Evolutionary conservation across 768 basidiomycete species (phyloP).

Genomic region (Leccinum longicurvipes): DNA sequence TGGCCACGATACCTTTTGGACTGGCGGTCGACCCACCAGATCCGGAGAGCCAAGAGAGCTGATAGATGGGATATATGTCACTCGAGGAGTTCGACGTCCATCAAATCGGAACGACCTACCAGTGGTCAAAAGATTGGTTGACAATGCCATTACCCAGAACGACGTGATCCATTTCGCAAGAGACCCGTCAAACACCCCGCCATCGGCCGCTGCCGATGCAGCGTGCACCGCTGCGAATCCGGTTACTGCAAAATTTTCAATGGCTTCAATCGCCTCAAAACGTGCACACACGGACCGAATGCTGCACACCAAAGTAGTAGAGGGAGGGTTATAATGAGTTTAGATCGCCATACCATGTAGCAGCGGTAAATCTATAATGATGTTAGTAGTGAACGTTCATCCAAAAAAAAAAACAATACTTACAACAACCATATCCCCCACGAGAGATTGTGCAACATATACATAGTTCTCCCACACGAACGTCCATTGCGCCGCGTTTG

Average conservation of each 20-base stretch:
- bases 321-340: slow-evolving; percentile 28
- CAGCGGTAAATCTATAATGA: slow-evolving; percentile 23
- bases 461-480: slow-evolving; percentile 28
- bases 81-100: neutral
- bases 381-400: neutral
- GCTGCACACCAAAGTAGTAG: slow-evolving; percentile 27
- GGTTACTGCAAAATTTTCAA: slow-evolving; percentile 12
- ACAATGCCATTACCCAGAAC: slow-evolving; percentile 31
- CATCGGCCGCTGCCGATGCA: neutral
- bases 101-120: slow-evolving; percentile 13
- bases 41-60: slow-evolving; percentile 31
- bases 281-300: slow-evolving; percentile 14
- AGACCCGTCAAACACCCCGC: slow-evolving; percentile 24
- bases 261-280: neutral
- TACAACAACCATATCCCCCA: slow-evolving; percentile 32
- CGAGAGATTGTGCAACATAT: slow-evolving; percentile 24
- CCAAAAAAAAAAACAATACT: neutral
- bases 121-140: slow-evolving; percentile 34
- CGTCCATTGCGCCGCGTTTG: slow-evolving; percentile 23
- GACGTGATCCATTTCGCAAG: slow-evolving; percentile 34
- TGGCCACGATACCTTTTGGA: slow-evolving; percentile 11
- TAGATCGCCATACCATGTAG: slow-evolving; percentile 33
- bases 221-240: slow-evolving; percentile 7
- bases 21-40: slow-evolving; percentile 28
- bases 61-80: neutral